Evolutionary conservation across 2,329 filamentous ascomycete genomes (phyloP).

Genomic region (Penicillium janthinellum): DNA sequence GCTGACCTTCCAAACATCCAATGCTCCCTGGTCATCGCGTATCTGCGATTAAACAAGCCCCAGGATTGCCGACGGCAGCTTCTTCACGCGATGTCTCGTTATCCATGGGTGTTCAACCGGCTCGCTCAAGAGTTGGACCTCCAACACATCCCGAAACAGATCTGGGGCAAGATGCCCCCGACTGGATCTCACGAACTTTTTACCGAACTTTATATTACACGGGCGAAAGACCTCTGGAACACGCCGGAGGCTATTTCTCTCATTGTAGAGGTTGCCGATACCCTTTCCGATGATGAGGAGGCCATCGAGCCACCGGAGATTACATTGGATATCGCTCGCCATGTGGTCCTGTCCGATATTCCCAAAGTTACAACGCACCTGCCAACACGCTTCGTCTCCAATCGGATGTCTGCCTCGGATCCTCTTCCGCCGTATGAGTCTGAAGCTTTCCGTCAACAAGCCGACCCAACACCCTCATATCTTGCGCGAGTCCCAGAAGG

Average conservation of each 20-base stretch:
- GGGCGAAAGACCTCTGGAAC: slow-evolving; percentile 84
- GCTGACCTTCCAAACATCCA: slow-evolving; percentile 67
- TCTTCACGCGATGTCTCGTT: slow-evolving; percentile 65
- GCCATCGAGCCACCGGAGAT: slow-evolving; percentile 50
- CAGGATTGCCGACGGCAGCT: slow-evolving; percentile 67
- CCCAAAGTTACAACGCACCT: slow-evolving; percentile 70
- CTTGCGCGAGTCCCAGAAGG: slow-evolving; percentile 34
- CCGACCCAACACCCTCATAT: slow-evolving; percentile 37
- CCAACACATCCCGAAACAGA: slow-evolving; percentile 70
- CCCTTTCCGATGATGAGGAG: slow-evolving; percentile 49
- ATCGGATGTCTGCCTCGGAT: slow-evolving; percentile 74
- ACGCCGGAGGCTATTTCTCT: slow-evolving; percentile 69
- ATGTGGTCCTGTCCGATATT: slow-evolving; percentile 76
- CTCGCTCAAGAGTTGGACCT: slow-evolving; percentile 80
- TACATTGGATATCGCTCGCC: slow-evolving; percentile 65
- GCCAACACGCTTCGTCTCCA: slow-evolving; percentile 64
- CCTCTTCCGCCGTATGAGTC: slow-evolving; percentile 70
- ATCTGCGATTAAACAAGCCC: slow-evolving; percentile 68
- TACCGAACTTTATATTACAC: slow-evolving; percentile 72
- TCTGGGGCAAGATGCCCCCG: slow-evolving; percentile 78
- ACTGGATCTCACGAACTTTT: slow-evolving; percentile 68
- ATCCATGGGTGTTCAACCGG: slow-evolving; percentile 82
- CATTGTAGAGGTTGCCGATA: slow-evolving; percentile 68
- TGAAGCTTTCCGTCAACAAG: slow-evolving; percentile 39
- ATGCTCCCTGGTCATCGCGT: slow-evolving; percentile 76